phyloP scores from a whole-genome alignment of 257 asterid species.

The Capsicum pubescens region DNA sequence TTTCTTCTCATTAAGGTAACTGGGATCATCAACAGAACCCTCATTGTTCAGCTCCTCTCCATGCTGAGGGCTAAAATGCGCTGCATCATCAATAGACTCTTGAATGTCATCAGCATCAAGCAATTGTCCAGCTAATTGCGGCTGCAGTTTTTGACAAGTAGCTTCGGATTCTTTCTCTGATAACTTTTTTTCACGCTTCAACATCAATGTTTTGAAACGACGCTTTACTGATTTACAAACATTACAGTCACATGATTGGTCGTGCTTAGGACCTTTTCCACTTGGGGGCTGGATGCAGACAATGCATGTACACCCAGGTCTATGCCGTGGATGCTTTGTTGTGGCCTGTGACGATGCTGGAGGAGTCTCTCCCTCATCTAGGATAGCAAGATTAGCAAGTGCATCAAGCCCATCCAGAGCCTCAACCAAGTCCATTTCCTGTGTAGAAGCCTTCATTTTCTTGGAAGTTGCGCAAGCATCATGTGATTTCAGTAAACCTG shows the following conservation, averaged over 20 bases:
- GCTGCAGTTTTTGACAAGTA: conserved; percentile 39
- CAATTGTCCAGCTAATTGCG: conserved; percentile 38
- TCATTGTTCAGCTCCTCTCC: conserved; percentile 40
- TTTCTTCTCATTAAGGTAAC: background rate
- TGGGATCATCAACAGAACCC: conserved; percentile 38
- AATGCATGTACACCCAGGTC: conserved; percentile 73
- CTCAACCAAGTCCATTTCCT: conserved; percentile 44
- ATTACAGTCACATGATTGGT: conserved; percentile 65
- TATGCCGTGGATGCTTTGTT: conserved; percentile 80
- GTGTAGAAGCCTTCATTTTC: conserved; percentile 47
- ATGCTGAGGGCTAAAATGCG: conserved; percentile 28
- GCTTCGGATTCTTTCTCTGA: conserved; percentile 57
- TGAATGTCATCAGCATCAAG: conserved; percentile 22
- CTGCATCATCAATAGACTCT: conserved; percentile 24
- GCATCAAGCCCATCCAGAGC: conserved; percentile 74
- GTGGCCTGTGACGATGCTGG: conserved; percentile 55
- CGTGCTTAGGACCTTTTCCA: conserved; percentile 70
- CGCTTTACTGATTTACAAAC: conserved; percentile 69
- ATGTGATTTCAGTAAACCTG: conserved; percentile 18
- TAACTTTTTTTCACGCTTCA: conserved; percentile 62
- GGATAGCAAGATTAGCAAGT: conserved; percentile 68
- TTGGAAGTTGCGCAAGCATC: conserved; percentile 51
- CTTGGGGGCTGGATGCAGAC: conserved; percentile 90
- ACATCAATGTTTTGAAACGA: conserved; percentile 62
- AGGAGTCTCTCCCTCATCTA: conserved; percentile 55